A percentile compares a stretch with the other conserved stretches of the same genome.
Evolutionary conservation across 257 asterid species (phyloP).

Genomic region (Nicotiana otophora): DNA sequence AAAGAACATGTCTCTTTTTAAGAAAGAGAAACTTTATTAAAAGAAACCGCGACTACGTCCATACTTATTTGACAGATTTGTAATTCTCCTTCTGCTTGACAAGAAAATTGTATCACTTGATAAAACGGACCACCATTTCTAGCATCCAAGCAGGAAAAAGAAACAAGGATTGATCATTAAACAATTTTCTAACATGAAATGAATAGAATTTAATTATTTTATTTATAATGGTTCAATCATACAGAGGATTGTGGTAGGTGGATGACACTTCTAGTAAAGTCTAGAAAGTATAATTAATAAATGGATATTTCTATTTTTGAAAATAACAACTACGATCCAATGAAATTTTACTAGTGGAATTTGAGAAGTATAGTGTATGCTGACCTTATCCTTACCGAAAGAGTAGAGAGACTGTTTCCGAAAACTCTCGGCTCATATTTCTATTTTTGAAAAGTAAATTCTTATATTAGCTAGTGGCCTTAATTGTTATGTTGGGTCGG

Average conservation of each 20-base stretch:
- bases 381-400: too few species aligned
- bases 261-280: neutral
- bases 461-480: too few species aligned
- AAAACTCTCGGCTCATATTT: too few species aligned
- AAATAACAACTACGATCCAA: too few species aligned
- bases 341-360: too few species aligned
- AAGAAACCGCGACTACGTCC: too few species aligned
- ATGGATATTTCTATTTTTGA: neutral
- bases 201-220: neutral
- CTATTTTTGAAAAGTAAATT: too few species aligned
- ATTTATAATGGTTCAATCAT: neutral
- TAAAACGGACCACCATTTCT: neutral
- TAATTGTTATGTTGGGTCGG: too few species aligned
- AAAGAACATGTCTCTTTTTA: too few species aligned
- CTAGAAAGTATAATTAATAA: neutral
- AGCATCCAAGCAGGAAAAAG: neutral
- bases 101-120: neutral
- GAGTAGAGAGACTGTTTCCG: too few species aligned
- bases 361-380: too few species aligned
- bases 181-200: neutral
- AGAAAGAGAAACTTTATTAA: too few species aligned
- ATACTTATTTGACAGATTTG: constrained; percentile 23
- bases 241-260: neutral
- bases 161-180: neutral
- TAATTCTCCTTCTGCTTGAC: constrained; percentile 19